Evolutionary conservation across 148 eudicot species (phyloP).

Genomic region (Bassia scoparia): DNA sequence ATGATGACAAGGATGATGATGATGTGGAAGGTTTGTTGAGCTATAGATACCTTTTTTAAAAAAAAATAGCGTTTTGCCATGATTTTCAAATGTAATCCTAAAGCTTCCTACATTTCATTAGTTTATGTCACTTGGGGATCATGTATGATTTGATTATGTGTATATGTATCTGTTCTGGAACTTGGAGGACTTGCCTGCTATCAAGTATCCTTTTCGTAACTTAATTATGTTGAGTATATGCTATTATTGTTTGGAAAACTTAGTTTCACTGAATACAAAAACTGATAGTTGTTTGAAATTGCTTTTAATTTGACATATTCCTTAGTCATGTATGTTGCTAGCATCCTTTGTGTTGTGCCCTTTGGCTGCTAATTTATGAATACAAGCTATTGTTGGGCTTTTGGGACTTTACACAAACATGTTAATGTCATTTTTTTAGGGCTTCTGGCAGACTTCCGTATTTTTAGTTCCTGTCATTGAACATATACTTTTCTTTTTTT

Average conservation of each 20-base stretch:
- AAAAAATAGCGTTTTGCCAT: background rate
- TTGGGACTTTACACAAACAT: too few species aligned
- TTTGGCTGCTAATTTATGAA: background rate
- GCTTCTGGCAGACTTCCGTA: too few species aligned
- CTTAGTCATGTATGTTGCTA: background rate
- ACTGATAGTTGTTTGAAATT: background rate
- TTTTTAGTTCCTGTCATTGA: too few species aligned
- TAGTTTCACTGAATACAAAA: background rate
- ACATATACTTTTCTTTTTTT: background rate
- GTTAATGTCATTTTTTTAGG: background rate
- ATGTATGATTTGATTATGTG: background rate
- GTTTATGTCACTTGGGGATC: background rate
- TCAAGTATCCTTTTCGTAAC: too few species aligned
- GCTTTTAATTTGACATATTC: background rate
- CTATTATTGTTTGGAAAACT: background rate
- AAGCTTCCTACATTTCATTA: background rate
- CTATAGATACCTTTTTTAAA: background rate
- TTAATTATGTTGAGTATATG: background rate
- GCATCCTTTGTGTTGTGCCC: too few species aligned
- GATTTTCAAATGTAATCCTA: background rate
- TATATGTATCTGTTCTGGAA: too few species aligned
- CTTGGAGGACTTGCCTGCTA: too few species aligned
- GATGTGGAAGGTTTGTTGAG: conserved; percentile 49
- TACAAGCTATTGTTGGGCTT: background rate
- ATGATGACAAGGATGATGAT: conserved; percentile 56